Evolutionary conservation across 495 filamentous ascomycete species (phyloP), one percentile per base, ranked within the genome.

Genomic region (Friedmanniomyces endolithicus): DNA sequence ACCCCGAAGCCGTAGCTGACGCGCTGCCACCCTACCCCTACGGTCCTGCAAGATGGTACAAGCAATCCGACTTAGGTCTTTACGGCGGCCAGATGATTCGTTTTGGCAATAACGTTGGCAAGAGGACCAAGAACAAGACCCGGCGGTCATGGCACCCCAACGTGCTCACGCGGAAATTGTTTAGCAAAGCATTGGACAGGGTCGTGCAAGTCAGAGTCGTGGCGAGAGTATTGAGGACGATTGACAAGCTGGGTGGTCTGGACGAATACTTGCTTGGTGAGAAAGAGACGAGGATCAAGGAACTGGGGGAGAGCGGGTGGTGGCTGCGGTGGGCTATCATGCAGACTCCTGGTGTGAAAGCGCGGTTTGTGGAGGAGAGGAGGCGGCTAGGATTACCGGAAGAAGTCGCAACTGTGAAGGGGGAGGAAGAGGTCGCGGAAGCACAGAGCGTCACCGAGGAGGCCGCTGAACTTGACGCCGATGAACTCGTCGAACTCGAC

Each of bases 41-140:
- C 71, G 85, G 85, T n/a, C 79, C 81, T n/a, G 75, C 80, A 49
- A 74, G 71, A 48, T 74, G 80, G 59, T 97, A 85, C 79, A 92
- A 94, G 68, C 88, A 95, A 69, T 79, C 82, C 55, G 86, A 94
- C 75, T 75, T 78, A 24, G 62, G 90, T 57, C 82, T 96, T 8
- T 96, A 92, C 74, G 90, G 85, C 45, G 73, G 74, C 40, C 71
- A 78, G 45, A 78, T 76, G 50, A 88, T 92, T 71, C 87, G 83
- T 54, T 92, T 87, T 76, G 92, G 92, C 65, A 95, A 98, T 80
- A 85, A 82, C 57, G 88, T 96, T 44, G 87, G 87, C 24, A 69
- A 80, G 60, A 73, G 75, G 48, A 80, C 86, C 71, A 77, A 86
- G 64, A 81, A 81, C 72, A 95, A 95, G 68, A 88, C 88, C 37